These are phyloP conservation scores for Melocanna baccifera DNA, from an alignment of 176 grass and related monocot species.

Conservation along the genomic window DNA sequence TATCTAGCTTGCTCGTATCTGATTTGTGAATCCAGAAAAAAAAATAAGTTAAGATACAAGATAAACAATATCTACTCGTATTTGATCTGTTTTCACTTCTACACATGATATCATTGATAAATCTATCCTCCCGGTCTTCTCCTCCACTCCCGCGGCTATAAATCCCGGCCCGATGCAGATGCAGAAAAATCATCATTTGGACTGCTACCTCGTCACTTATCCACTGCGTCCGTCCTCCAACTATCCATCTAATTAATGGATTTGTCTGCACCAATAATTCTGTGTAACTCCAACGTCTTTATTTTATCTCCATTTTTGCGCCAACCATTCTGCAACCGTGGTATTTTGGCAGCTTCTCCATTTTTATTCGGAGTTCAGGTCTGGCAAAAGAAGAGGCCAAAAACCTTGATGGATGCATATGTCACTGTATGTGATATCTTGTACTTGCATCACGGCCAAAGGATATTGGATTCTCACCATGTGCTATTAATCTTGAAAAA, in stretches of 20 bases:
- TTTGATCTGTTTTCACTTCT: too few species aligned
- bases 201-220: too few species aligned
- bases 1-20: too few species aligned
- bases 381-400: not conserved
- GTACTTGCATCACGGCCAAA: not conserved
- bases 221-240: not conserved
- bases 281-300: not conserved
- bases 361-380: not conserved
- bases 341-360: not conserved
- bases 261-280: not conserved
- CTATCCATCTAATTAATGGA: not conserved
- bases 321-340: not conserved
- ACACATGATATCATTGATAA: too few species aligned
- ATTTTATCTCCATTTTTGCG: not conserved
- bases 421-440: not conserved
- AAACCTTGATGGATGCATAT: not conserved
- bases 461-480: not conserved
- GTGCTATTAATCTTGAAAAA: not conserved
- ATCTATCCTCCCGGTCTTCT: too few species aligned
- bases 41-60: too few species aligned
- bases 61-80: too few species aligned
- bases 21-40: fast-evolving
- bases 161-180: too few species aligned
- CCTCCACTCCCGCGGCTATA: too few species aligned
- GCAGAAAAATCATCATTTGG: too few species aligned